A percentile compares a stretch with the other conserved stretches of the same genome.
Evolutionary conservation across 495 filamentous ascomycete genomes (phyloP).

Genomic region (Aspergillus ellipticus): DNA sequence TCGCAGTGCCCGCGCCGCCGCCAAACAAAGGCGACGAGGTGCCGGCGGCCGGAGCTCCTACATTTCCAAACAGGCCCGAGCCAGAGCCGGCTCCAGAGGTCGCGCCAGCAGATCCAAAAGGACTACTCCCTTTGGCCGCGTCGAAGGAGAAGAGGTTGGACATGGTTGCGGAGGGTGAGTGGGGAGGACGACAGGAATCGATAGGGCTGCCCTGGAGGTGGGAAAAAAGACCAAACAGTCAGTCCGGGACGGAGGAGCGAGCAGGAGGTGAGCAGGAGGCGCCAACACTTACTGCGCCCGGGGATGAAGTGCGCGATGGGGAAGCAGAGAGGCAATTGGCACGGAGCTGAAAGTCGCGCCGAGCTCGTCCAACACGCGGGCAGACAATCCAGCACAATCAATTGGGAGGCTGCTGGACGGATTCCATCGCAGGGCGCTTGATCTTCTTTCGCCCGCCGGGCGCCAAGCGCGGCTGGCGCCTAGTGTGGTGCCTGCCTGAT

Average conservation of each 20-base stretch:
- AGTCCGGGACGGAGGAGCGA: not conserved
- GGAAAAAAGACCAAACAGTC: conserved; percentile 9
- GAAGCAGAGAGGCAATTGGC: not conserved
- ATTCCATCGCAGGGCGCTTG: not conserved
- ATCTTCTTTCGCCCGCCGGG: not conserved
- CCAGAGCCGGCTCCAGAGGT: conserved; percentile 26
- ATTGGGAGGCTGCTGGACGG: conserved; percentile 5
- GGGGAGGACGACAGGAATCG: conserved; percentile 19
- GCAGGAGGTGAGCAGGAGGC: not conserved
- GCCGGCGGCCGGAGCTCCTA: conserved; percentile 37
- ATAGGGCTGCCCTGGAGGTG: conserved; percentile 23
- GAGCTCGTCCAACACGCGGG: conserved; percentile 3
- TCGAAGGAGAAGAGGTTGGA: conserved; percentile 34
- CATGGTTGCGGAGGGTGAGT: conserved; percentile 24
- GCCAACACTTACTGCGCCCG: conserved; percentile 23
- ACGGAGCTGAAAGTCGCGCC: conserved; percentile 1
- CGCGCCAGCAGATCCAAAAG: conserved; percentile 39
- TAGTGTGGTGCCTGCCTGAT: no score
- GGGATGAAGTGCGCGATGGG: not conserved
- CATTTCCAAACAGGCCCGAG: conserved; percentile 41
- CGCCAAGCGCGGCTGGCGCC: conserved; percentile 23
- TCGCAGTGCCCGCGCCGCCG: conserved; percentile 23
- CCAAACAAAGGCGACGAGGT: conserved; percentile 26
- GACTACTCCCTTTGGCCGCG: conserved; percentile 24
- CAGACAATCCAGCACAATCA: conserved; percentile 9